Evolutionary conservation across 1,284 basidiomycete species (phyloP).

Genomic region (Apiotrichum mycotoxinovorans): DNA sequence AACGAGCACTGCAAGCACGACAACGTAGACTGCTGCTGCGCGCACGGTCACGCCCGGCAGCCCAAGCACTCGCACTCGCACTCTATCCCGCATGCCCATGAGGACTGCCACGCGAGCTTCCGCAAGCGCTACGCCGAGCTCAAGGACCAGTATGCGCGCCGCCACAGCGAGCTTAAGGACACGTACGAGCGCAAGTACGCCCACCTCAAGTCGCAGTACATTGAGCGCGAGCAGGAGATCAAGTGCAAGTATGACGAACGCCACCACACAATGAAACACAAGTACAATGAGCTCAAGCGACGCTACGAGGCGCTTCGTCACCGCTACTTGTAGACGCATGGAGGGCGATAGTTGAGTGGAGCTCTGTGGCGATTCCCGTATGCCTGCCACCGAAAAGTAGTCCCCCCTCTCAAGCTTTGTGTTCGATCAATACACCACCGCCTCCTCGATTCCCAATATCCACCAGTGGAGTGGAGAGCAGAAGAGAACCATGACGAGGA

Average conservation of each 20-base stretch:
- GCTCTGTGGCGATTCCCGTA: too few relatives aligned
- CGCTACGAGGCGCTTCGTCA: not conserved
- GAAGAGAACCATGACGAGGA: too few relatives aligned
- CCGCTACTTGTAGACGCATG: too few relatives aligned
- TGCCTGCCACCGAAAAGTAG: too few relatives aligned
- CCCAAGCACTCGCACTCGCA: not conserved
- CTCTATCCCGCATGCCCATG: not conserved
- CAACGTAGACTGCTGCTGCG: not conserved
- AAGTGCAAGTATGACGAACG: constrained; percentile 6
- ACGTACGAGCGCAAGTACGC: constrained; percentile 3
- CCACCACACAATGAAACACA: not conserved
- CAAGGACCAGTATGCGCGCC: constrained; percentile 3
- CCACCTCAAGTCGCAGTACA: constrained; percentile 1
- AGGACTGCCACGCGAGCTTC: constrained; percentile 1
- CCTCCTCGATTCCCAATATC: too few relatives aligned
- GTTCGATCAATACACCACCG: too few relatives aligned
- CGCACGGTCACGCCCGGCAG: not conserved
- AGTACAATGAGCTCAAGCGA: constrained; percentile 1
- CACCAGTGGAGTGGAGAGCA: too few relatives aligned
- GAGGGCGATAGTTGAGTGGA: too few relatives aligned
- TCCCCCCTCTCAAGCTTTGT: too few relatives aligned
- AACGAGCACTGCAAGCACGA: too few relatives aligned
- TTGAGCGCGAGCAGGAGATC: constrained; percentile 3
- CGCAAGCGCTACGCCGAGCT: constrained; percentile 6
- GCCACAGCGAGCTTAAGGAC: constrained; percentile 1